A percentile compares a stretch with the other conserved stretches of the same genome.
phyloP scores from a whole-genome alignment of 345 rosid species.

The Geranium brycei region DNA sequence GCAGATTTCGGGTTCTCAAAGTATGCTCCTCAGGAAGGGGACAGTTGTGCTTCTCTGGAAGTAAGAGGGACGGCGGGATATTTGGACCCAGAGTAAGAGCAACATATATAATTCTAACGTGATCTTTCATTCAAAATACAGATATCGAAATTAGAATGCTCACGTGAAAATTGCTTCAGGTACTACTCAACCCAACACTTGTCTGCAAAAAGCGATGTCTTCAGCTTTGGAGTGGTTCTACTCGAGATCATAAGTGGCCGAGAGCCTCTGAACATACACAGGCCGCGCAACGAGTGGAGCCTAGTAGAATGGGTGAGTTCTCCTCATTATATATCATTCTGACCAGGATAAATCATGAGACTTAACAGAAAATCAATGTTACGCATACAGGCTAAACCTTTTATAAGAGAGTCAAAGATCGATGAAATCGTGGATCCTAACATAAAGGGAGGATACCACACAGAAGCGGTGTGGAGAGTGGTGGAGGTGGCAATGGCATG shows the following conservation, averaged over 20 bases:
- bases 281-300: conserved; percentile 62
- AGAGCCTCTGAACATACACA: conserved; percentile 53
- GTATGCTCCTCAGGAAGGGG: conserved; percentile 70
- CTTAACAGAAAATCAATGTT: conserved; percentile 8
- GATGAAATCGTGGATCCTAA: conserved; percentile 61
- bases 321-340: background rate
- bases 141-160: background rate
- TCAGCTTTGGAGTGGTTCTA: conserved; percentile 60
- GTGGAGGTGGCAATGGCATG: conserved; percentile 64
- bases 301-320: conserved; percentile 63
- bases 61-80: conserved; percentile 70
- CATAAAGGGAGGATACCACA: conserved; percentile 54
- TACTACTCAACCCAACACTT: conserved; percentile 58
- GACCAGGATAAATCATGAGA: background rate
- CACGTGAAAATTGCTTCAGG: conserved; percentile 16
- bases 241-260: conserved; percentile 55
- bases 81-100: conserved; percentile 64
- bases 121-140: background rate
- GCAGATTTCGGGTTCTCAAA: conserved; percentile 70
- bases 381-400: conserved; percentile 44
- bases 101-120: no score
- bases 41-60: conserved; percentile 54
- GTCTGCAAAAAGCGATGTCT: conserved; percentile 62
- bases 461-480: conserved; percentile 72
- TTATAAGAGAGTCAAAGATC: conserved; percentile 49